These are phyloP conservation scores for Xylariaceae sp. DNA, from an alignment of 2,329 filamentous ascomycete genomes.

Conservation along the genomic window DNA sequence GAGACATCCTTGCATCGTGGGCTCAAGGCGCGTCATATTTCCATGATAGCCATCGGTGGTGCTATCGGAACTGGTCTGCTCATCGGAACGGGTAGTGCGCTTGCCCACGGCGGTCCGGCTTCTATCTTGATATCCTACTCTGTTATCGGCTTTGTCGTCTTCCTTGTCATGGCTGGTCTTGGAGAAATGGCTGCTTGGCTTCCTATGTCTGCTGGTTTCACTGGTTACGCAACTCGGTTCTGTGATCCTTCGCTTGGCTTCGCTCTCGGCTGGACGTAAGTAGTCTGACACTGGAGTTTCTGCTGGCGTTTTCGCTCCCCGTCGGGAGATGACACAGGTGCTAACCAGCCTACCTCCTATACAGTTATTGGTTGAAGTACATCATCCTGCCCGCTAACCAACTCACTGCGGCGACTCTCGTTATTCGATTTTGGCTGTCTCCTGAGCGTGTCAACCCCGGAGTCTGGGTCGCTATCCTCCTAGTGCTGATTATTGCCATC, in stretches of 20 bases:
- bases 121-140: slow-evolving; percentile 71
- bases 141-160: slow-evolving; percentile 69
- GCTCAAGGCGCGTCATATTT: slow-evolving; percentile 54
- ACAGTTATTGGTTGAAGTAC: slow-evolving; percentile 69
- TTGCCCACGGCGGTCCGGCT: slow-evolving; percentile 56
- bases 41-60: slow-evolving; percentile 69
- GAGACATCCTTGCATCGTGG: slow-evolving; percentile 51
- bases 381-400: slow-evolving; percentile 86
- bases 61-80: slow-evolving; percentile 73
- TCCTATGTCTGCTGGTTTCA: slow-evolving; percentile 74
- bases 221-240: slow-evolving; percentile 76
- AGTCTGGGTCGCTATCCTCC: slow-evolving; percentile 73
- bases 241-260: slow-evolving; percentile 80
- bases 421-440: slow-evolving; percentile 74
- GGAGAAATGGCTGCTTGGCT: slow-evolving; percentile 86
- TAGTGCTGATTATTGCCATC: slow-evolving; percentile 61
- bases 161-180: slow-evolving; percentile 75
- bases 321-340: neutral
- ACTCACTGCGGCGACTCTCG: slow-evolving; percentile 73
- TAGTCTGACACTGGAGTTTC: slow-evolving; percentile 15
- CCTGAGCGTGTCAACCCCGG: slow-evolving; percentile 68
- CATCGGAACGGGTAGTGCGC: slow-evolving; percentile 61
- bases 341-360: slow-evolving; percentile 16
- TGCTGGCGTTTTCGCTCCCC: neutral
- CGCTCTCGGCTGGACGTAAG: slow-evolving; percentile 68